These are phyloP conservation scores for Strobilomyces dryophilus DNA, from an alignment of 768 basidiomycete species.

Conservation along the genomic window DNA sequence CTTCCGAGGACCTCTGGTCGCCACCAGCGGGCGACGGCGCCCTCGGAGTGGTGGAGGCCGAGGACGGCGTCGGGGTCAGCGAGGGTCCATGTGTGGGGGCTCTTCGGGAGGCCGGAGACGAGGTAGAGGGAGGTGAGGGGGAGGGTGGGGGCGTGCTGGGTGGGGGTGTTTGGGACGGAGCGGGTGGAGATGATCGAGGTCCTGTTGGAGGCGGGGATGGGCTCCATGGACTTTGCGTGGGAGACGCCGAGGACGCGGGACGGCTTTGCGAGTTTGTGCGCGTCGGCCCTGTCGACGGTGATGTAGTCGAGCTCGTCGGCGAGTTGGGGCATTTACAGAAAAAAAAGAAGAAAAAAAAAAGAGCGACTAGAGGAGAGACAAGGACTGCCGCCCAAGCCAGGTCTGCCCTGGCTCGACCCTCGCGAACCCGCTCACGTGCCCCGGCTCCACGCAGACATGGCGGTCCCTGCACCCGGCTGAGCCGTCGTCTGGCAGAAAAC, in stretches of 20 bases:
- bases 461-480: constrained; percentile 49
- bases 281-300: constrained; percentile 39
- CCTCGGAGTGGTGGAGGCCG: constrained; percentile 77
- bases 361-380: constrained; percentile 6
- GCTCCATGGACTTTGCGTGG: constrained; percentile 79
- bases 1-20: constrained; percentile 87
- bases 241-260: constrained; percentile 72
- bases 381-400: constrained; percentile 53
- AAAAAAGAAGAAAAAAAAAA: too few relatives aligned
- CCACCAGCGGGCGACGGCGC: constrained; percentile 88
- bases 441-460: constrained; percentile 92
- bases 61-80: constrained; percentile 80
- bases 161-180: constrained; percentile 38
- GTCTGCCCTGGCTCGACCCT: constrained; percentile 56
- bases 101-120: constrained; percentile 85
- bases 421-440: constrained; percentile 72
- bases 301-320: constrained; percentile 77
- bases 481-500: too few relatives aligned
- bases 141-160: constrained; percentile 64
- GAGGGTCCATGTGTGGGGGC: constrained; percentile 86
- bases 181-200: constrained; percentile 75
- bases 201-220: constrained; percentile 72
- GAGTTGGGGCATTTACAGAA: constrained; percentile 29
- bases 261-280: constrained; percentile 60
- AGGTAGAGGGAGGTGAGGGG: constrained; percentile 83